A percentile compares a stretch with the other conserved stretches of the same genome.
These are phyloP conservation scores for Fusarium liriodendri DNA, from an alignment of 2,329 filamentous ascomycete genomes.

Conservation along the genomic window DNA sequence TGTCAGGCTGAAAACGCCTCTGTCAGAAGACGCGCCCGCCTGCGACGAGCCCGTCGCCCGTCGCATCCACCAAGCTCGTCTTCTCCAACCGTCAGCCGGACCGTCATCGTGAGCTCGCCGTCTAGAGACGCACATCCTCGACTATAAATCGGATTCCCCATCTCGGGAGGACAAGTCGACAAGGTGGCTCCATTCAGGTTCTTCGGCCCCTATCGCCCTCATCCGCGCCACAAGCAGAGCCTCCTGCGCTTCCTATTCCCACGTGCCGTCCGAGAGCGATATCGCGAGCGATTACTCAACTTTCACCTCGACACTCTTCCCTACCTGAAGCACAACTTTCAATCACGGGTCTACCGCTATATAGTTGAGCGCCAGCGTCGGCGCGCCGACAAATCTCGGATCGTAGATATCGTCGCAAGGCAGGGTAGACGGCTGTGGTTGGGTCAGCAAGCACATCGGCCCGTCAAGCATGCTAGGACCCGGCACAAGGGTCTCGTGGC, in stretches of 20 bases:
- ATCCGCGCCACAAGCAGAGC: constrained; percentile 57
- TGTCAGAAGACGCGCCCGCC: constrained; percentile 48
- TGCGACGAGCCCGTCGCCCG: constrained; percentile 28
- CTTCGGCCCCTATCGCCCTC: constrained; percentile 51
- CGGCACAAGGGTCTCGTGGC: constrained; percentile 45
- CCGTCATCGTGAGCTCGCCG: constrained; percentile 16
- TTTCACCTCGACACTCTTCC: constrained; percentile 83
- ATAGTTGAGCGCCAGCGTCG: constrained; percentile 73
- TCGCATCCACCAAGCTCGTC: constrained; percentile 1
- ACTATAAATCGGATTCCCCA: constrained; percentile 14
- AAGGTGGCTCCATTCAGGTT: constrained; percentile 60
- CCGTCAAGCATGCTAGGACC: constrained; percentile 49
- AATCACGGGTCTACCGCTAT: constrained; percentile 81
- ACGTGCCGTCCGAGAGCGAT: constrained; percentile 68
- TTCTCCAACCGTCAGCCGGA: constrained; percentile 22
- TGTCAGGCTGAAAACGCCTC: constrained; percentile 35
- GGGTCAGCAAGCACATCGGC: constrained; percentile 46
- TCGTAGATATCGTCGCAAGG: constrained; percentile 56
- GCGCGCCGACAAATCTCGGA: constrained; percentile 59
- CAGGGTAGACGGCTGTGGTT: constrained; percentile 60
- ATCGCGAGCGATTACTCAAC: constrained; percentile 73
- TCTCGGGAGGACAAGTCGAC: constrained; percentile 15
- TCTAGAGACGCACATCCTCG: not conserved
- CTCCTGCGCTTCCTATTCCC: constrained; percentile 77
- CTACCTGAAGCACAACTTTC: constrained; percentile 74